Conservation (phyloP, 1,284 basidiomycete species). For the Rhodotorula sp. region DNA sequence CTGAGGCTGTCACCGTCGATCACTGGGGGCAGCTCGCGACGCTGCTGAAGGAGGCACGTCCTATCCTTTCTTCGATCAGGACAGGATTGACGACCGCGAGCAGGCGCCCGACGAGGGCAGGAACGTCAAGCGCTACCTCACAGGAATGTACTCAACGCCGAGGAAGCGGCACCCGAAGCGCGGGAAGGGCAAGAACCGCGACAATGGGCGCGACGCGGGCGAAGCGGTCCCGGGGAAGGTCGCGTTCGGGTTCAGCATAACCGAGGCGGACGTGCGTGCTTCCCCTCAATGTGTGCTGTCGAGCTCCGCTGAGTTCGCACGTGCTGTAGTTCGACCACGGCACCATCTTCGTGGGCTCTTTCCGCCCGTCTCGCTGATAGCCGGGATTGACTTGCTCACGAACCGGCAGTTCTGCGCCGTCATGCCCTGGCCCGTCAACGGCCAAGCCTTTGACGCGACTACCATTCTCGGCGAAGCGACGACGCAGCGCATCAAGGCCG, state of each 20-base stretch:
- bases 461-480: constrained; percentile 21
- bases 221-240: neutral
- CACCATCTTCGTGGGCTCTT: neutral
- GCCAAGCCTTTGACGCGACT: constrained; percentile 21
- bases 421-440: constrained; percentile 23
- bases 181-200: neutral
- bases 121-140: constrained; percentile 13
- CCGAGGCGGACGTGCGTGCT: constrained; percentile 17
- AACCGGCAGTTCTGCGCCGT: constrained; percentile 13
- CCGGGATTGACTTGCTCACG: neutral
- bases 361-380: too few relatives aligned
- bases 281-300: too few relatives aligned
- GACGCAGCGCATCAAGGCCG: constrained; percentile 9
- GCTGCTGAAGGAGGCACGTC: neutral
- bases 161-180: constrained; percentile 1
- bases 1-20: constrained; percentile 19
- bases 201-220: neutral
- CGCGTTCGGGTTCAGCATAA: constrained; percentile 13
- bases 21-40: constrained; percentile 16
- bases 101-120: neutral
- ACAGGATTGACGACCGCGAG: neutral
- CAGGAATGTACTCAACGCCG: constrained; percentile 16
- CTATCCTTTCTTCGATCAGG: neutral
- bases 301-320: too few relatives aligned
- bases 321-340: constrained; percentile 5